Conservation (phyloP, 805 yeast species). For the Nakazawaea peltata region DNA sequence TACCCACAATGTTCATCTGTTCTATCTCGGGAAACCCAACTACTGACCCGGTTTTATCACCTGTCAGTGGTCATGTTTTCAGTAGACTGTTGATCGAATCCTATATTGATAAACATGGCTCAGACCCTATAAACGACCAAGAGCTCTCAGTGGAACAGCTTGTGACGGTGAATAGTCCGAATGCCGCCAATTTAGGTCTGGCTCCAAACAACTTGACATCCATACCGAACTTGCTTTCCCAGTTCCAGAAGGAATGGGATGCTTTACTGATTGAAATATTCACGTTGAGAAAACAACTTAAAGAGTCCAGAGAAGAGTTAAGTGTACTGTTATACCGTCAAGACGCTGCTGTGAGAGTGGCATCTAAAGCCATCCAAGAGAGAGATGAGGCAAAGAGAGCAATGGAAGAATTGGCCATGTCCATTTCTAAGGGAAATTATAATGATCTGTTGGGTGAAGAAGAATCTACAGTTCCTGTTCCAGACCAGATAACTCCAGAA, state of each 20-base stretch:
- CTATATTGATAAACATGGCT: conserved; percentile 55
- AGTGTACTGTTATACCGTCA: conserved; percentile 74
- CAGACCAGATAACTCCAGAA: not conserved
- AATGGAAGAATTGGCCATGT: conserved; percentile 43
- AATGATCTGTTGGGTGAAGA: conserved; percentile 1
- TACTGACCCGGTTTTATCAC: conserved; percentile 68
- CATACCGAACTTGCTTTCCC: conserved; percentile 68
- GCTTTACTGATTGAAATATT: conserved; percentile 76
- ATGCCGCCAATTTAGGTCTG: conserved; percentile 13
- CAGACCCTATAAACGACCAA: conserved; percentile 71
- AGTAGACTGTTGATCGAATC: conserved; percentile 53
- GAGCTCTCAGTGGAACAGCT: conserved; percentile 53
- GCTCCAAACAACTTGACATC: conserved; percentile 47
- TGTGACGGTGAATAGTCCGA: conserved; percentile 24
- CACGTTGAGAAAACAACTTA: conserved; percentile 64
- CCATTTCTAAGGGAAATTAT: conserved; percentile 23
- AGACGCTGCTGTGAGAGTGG: conserved; percentile 88
- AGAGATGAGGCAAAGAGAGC: conserved; percentile 68
- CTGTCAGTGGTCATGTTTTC: conserved; percentile 60
- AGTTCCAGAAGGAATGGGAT: conserved; percentile 88
- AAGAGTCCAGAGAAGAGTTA: conserved; percentile 58
- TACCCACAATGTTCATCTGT: conserved; percentile 7
- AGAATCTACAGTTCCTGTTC: conserved; percentile 14
- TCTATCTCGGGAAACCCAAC: conserved; percentile 62
- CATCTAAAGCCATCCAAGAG: conserved; percentile 66